A percentile compares a stretch with the other conserved stretches of the same genome.
Evolutionary conservation across 306 rosid genomes (phyloP).

Genomic region (Gynostemma pentaphyllum): DNA sequence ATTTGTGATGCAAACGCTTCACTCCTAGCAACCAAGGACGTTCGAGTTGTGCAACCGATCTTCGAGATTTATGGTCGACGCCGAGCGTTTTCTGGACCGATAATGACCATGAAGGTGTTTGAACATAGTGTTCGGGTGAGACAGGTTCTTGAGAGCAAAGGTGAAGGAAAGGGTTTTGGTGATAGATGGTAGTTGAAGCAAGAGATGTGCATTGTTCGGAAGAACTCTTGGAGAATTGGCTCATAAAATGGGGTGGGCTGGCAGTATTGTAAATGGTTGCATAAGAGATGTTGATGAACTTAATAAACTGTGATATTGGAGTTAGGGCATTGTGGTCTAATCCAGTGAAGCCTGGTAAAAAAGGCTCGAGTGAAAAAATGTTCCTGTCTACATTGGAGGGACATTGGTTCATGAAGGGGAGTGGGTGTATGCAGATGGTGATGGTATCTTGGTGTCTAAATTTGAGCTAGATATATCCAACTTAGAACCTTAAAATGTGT

Average conservation of each 20-base stretch:
- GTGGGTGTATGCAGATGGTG: slow-evolving; percentile 76
- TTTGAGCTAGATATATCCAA: no score
- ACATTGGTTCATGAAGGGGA: slow-evolving; percentile 55
- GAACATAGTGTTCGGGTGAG: slow-evolving; percentile 69
- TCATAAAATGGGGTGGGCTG: slow-evolving; percentile 56
- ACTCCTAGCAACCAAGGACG: slow-evolving; percentile 24
- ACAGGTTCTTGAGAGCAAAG: slow-evolving; percentile 43
- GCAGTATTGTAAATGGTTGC: slow-evolving; percentile 74
- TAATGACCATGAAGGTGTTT: slow-evolving; percentile 51
- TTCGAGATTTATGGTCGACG: slow-evolving; percentile 44
- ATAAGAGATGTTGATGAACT: slow-evolving; percentile 83
- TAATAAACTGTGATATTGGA: slow-evolving; percentile 51
- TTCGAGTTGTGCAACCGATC: slow-evolving; percentile 38
- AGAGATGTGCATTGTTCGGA: slow-evolving; percentile 41
- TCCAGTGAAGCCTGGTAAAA: slow-evolving; percentile 49
- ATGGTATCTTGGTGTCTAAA: slow-evolving; percentile 30
- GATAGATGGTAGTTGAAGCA: slow-evolving; percentile 39
- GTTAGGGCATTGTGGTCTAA: slow-evolving; percentile 65
- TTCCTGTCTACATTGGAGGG: slow-evolving; percentile 45
- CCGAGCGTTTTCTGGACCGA: slow-evolving; percentile 40
- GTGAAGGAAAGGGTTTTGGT: slow-evolving; percentile 47
- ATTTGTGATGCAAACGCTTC: slow-evolving; percentile 30
- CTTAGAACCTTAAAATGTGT: no score
- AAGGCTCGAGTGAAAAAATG: slow-evolving; percentile 42
- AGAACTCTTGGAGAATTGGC: slow-evolving; percentile 40